Conservation (phyloP, 2,329 filamentous ascomycete species). For the Xylaria arbuscula region DNA sequence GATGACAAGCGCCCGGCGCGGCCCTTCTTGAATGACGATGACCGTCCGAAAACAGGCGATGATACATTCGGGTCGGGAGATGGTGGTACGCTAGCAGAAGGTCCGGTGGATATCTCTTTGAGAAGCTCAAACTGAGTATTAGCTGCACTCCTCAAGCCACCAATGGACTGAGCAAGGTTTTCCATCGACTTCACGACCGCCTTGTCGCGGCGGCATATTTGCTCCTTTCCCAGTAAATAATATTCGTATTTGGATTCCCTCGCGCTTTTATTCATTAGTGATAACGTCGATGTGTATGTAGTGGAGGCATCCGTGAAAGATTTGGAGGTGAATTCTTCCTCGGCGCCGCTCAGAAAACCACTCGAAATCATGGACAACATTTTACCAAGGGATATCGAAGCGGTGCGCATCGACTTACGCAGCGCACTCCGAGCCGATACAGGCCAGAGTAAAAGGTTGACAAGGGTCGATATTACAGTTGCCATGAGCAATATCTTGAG, state of each 20-base stretch:
- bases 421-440: constrained; percentile 80
- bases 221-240: constrained; percentile 82
- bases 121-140: constrained; percentile 88
- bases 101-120: constrained; percentile 65
- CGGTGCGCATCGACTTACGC: constrained; percentile 77
- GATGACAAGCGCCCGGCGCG: constrained; percentile 63
- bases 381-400: constrained; percentile 79
- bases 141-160: constrained; percentile 89
- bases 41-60: constrained; percentile 47
- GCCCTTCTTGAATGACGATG: constrained; percentile 51
- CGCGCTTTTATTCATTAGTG: constrained; percentile 78
- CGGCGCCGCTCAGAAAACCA: constrained; percentile 84
- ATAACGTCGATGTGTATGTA: constrained; percentile 74
- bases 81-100: constrained; percentile 44
- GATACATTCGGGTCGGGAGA: constrained; percentile 50
- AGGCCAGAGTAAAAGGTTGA: constrained; percentile 82
- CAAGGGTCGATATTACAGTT: constrained; percentile 74
- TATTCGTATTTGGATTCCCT: constrained; percentile 91
- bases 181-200: constrained; percentile 86
- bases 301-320: constrained; percentile 71
- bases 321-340: constrained; percentile 77
- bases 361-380: constrained; percentile 85
- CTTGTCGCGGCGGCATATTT: constrained; percentile 81
- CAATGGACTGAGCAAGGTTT: constrained; percentile 85
- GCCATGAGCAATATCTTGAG: constrained; percentile 87